phyloP scores from a whole-genome alignment of 805 yeast genomes.

The Citeromyces matritensis region DNA sequence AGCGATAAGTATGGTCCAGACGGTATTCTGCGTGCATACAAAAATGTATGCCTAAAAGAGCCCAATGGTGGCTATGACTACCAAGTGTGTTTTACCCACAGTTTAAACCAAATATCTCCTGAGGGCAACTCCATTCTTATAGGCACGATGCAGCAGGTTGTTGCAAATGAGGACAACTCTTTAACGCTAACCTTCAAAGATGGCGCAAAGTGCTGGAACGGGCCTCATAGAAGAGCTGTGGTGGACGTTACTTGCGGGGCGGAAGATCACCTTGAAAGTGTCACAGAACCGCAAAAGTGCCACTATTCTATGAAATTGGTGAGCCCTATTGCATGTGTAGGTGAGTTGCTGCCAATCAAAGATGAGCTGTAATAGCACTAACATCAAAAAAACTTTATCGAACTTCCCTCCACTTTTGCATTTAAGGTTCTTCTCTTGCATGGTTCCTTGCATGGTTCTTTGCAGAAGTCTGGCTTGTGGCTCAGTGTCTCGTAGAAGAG shows the following conservation, averaged over 20 bases:
- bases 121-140: conserved; percentile 30
- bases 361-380: no score
- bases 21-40: conserved; percentile 47
- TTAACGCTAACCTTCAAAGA: conserved; percentile 20
- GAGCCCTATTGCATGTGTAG: conserved; percentile 29
- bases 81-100: conserved; percentile 40
- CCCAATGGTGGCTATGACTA: conserved; percentile 62
- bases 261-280: conserved; percentile 36
- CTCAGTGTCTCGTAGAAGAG: no score
- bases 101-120: conserved; percentile 37
- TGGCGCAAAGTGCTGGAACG: conserved; percentile 91
- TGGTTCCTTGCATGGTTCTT: no score
- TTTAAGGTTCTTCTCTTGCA: no score
- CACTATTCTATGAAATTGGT: conserved; percentile 42
- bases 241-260: conserved; percentile 58
- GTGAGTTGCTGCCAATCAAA: background rate
- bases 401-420: no score
- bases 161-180: conserved; percentile 4
- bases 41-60: conserved; percentile 27
- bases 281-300: conserved; percentile 84
- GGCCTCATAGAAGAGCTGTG: conserved; percentile 64
- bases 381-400: no score
- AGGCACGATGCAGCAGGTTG: conserved; percentile 19
- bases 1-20: conserved; percentile 37
- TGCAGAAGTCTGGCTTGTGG: no score